Evolutionary conservation across 1,284 basidiomycete genomes (phyloP), one percentile per base, ranked within the genome.

Genomic region (Phellopilus nigrolimitatus): DNA sequence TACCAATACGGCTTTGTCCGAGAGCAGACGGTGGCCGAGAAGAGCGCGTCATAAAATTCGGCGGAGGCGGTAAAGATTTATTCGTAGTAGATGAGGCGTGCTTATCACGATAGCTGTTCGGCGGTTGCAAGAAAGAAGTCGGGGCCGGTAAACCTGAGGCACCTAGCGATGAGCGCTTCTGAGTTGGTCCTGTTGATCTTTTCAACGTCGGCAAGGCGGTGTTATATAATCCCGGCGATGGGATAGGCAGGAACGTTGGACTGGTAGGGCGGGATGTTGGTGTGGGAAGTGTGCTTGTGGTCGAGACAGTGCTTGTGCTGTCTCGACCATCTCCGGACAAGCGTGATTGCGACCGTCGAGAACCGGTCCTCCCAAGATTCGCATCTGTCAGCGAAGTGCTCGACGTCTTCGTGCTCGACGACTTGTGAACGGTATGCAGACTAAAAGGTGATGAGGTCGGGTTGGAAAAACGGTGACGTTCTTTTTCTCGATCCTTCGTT

Each of bases 221-320:
- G 61, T 68, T 60, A 54, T 79, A 77, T 28, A 78, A 57, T 36
- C 75, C 69, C 13, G 72, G 67, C 3, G 78, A 71, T 1, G 85
- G 82, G 21, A 87, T 56, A 8, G 87, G 85, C 19, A 89, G 69
- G 60, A 84, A 83, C 17, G 85, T 87, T 1, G 86, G 87, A 13
- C 87, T 87, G 8, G 82, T 64, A 6, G 86, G 87, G 4, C 87
- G 79, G 42, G 84, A 85, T 2, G 74, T 70, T n/a, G 84, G 79
- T 6, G 83, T 82, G 3, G 79, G 73, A 49, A 85, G 76, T 12
- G 82, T 80, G 58, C 78, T 79, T 30, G 74, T 68, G 15, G 79
- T 79, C 19, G 76, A 68, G 15, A 75, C 75, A 4, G 80, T 75
- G 57, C 80, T 82, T 48, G 69, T 66, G 50, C 75, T 77, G 45